Evolutionary conservation across 441 rosid species (phyloP).

Genomic region (Arabidopsis lyrata): DNA sequence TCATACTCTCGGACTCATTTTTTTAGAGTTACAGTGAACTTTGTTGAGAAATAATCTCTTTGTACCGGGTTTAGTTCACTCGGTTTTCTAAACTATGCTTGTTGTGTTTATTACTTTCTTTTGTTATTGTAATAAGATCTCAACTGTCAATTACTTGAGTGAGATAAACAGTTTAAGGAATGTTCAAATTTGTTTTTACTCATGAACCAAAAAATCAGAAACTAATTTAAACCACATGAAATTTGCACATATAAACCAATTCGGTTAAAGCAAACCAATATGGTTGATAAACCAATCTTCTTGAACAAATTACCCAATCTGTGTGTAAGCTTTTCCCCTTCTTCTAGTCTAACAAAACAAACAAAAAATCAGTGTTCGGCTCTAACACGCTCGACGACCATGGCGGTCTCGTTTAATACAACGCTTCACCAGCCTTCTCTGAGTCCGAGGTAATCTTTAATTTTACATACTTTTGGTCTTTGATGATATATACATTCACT

Average conservation of each 20-base stretch:
- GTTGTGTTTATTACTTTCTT: not conserved
- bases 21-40: not conserved
- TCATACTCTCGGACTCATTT: no score
- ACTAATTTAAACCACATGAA: not conserved
- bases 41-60: not conserved
- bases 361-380: conserved; percentile 28
- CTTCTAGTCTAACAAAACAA: not conserved
- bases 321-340: conserved; percentile 23
- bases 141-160: no score
- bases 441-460: conserved; percentile 58
- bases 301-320: conserved; percentile 37
- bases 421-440: conserved; percentile 63
- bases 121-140: not conserved
- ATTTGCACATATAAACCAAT: conserved; percentile 21
- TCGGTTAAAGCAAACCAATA: conserved; percentile 33
- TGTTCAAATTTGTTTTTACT: no score
- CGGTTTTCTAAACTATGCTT: not conserved
- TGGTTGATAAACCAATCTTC: conserved; percentile 37
- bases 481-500: not conserved
- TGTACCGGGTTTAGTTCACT: not conserved
- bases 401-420: conserved; percentile 67
- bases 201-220: not conserved
- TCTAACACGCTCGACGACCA: conserved; percentile 40
- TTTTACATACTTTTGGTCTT: not conserved
- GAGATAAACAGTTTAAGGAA: no score